Base-by-base conservation (phyloP, 805 yeast species). In the Metschnikowia anglica region DNA sequence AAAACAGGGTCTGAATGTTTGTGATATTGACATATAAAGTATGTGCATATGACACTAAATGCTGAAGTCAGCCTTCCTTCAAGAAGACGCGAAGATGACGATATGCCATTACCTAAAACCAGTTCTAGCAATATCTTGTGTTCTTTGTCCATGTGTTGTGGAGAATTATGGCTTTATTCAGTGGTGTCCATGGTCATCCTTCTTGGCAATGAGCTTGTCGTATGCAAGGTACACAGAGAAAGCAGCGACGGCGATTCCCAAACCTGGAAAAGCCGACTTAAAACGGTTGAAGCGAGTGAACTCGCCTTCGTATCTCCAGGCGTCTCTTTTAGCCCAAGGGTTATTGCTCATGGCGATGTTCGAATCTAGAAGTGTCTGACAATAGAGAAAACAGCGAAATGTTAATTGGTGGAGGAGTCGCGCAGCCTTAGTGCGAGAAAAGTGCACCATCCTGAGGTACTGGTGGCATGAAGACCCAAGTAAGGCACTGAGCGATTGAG, bases 241-340 rank as follows among this genome's bases (percentile, higher is more conserved):
- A 2, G 89, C 93, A 13, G 80, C 89, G 18, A 82, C 72, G 20
- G 90, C 96, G 31, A 82, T 73, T 23, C 88, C 86, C 38, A 87
- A 73, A 2, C 96, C 96, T 3, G 96, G 96, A 59, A 88, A 78
- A 12, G 86, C 74, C 44, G 80, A 80, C 56, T 74, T 80, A 63
- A 80, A 82, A 54, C 93, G 73, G 65, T 82, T 80, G 37, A 68
- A 66, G 54, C 88, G 79, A 41, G 85, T 74, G 70, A 88, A 88
- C 40, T 81, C 86, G 46, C 93, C 95, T 58, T 80, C 83, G 66
- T 81, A 84, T 74, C 95, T 82, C 96, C 96, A 87, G 35, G 95
- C 93, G 62, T 87, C 95, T 75, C 95, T 83, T 45, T 60, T 60
- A 32, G 63, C 63, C 63, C 63, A 60, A 31, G 65, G 64, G 52